Base-by-base conservation (phyloP, 495 filamentous ascomycete species). In the Aspergillus ostianus region DNA sequence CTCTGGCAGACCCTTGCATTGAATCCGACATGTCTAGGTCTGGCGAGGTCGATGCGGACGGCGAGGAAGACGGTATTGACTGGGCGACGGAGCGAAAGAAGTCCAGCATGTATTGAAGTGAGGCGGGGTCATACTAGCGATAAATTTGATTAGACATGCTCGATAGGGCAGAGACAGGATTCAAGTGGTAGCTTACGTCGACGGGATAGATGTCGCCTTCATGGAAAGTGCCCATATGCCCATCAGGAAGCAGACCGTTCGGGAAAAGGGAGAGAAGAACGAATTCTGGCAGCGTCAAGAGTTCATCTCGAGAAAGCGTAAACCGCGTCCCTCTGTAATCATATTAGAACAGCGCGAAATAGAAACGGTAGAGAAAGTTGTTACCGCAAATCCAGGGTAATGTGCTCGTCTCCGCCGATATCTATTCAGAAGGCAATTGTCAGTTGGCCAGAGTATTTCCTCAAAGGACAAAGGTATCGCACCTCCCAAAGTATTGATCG, bases 241-340 rank as follows among this genome's bases (percentile, higher is more conserved):
- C 93, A 73, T 99, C 95, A 1, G 94, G 95, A 55, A 99, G 92
- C 23, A 99, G 86, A 17, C 94, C 94, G 70, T 98, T 98, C 8
- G 94, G 94, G 65, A 98, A 98, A 17, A 98, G 82, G n/a, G 94
- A 98, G 15, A 98, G 81, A n/a, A 98, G 84, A 18, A 98, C 94
- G 61, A 98, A 98, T 77, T 98, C 94, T 50, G 94, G 94, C 45
- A 98, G 80, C 3, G 94, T 98, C 53, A 98, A 79, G 45, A 98
- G 82, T 70, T 98, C 94, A 67, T 98, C 94, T 65, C 95, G 82
- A 26, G 95, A 98, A 21, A 98, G 83, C 23, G 89, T 89, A 70
- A 98, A 98, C 63, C 92, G 90, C 52, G 87, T 94, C 57, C 93
- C 94, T 71, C 93, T 98, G 65, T 56, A 52, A 57, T 69, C 56